A percentile compares a stretch with the other conserved stretches of the same genome.
Evolutionary conservation across 345 rosid genomes (phyloP).

Genomic region (Eucalyptus microcorys): DNA sequence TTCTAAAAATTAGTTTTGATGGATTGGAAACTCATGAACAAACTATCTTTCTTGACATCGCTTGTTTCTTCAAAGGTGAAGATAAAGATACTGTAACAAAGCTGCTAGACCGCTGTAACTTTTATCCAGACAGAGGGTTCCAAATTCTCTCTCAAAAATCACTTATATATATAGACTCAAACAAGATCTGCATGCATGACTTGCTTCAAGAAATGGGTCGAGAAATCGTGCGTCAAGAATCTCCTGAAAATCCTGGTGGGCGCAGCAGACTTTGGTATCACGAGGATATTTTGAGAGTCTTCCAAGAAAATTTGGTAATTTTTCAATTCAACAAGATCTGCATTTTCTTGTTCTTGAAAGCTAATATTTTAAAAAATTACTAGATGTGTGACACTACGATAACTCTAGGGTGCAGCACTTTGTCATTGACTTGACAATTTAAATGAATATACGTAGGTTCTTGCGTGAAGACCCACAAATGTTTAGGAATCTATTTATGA

Average conservation of each 20-base stretch:
- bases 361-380: background rate
- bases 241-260: background rate
- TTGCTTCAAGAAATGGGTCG: slow-evolving; percentile 13
- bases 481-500: background rate
- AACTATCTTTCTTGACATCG: slow-evolving; percentile 2
- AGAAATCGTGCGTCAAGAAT: slow-evolving; percentile 7
- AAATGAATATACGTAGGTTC: background rate
- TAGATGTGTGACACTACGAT: background rate
- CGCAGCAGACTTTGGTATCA: slow-evolving; percentile 6
- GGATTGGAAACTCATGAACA: background rate
- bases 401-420: fast-evolving
- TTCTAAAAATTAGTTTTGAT: background rate
- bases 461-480: background rate
- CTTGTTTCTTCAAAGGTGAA: slow-evolving; percentile 8
- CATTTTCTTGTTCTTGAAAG: background rate
- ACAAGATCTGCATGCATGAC: slow-evolving; percentile 12
- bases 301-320: background rate
- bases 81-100: background rate
- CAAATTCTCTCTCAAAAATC: background rate
- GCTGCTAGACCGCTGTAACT: background rate
- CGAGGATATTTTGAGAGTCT: background rate
- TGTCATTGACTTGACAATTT: background rate
- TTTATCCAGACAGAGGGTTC: background rate
- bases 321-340: background rate
- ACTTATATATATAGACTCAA: background rate